Evolutionary conservation across 176 grass and related monocot genomes (phyloP).

Genomic region (Areca catechu): DNA sequence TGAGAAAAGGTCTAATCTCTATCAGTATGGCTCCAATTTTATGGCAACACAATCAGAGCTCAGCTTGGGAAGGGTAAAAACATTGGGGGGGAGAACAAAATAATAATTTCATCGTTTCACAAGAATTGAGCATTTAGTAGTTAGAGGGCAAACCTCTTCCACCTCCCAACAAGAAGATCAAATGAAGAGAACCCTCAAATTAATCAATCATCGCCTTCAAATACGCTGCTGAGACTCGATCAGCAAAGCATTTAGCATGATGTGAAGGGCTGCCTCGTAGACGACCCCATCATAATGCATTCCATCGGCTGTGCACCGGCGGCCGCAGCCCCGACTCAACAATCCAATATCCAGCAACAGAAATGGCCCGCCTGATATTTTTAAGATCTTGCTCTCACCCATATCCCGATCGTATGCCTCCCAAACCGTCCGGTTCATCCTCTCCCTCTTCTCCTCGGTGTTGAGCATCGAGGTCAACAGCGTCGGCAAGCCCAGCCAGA

Average conservation of each 20-base stretch:
- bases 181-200: too few species aligned
- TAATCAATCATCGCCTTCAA: slow-evolving; percentile 14
- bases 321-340: slow-evolving; percentile 53
- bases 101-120: too few species aligned
- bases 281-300: slow-evolving; percentile 69
- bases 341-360: slow-evolving; percentile 56
- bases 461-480: slow-evolving; percentile 73
- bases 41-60: too few species aligned
- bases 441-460: slow-evolving; percentile 62
- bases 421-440: slow-evolving; percentile 59
- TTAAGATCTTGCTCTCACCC: slow-evolving; percentile 32
- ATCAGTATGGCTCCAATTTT: too few species aligned
- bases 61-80: too few species aligned
- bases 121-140: too few species aligned
- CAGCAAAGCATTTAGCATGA: slow-evolving; percentile 82
- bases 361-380: slow-evolving; percentile 25
- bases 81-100: too few species aligned
- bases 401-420: slow-evolving; percentile 53
- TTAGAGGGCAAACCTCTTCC: too few species aligned
- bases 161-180: too few species aligned
- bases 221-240: slow-evolving; percentile 70
- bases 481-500: slow-evolving; percentile 71
- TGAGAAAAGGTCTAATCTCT: too few species aligned
- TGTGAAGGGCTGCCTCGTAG: slow-evolving; percentile 68
- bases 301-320: slow-evolving; percentile 55